phyloP scores from a whole-genome alignment of 495 filamentous ascomycete species.

The Podospora sp. region DNA sequence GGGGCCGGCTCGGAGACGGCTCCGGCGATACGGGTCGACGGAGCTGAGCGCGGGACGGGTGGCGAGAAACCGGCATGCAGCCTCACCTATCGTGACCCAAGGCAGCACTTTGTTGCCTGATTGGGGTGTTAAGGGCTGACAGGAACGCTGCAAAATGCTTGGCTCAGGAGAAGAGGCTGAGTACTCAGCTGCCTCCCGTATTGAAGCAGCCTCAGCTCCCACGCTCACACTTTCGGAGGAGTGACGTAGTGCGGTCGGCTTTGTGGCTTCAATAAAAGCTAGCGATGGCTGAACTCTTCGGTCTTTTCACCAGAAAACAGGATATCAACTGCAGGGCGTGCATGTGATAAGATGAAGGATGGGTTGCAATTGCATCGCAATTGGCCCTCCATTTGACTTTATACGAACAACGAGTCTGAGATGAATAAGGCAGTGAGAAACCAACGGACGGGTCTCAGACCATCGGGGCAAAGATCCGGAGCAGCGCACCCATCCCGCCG shows the following conservation, averaged over 20 bases:
- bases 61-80: slow-evolving; percentile 13
- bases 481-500: slow-evolving; percentile 1
- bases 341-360: not conserved
- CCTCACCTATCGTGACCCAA: slow-evolving; percentile 3
- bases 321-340: not conserved
- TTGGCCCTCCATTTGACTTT: slow-evolving; percentile 5
- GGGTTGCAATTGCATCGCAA: slow-evolving; percentile 8
- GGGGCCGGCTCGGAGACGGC: not conserved
- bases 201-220: slow-evolving; percentile 3
- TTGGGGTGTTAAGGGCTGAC: slow-evolving; percentile 14
- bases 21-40: not conserved
- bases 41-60: slow-evolving; percentile 5
- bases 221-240: slow-evolving; percentile 9
- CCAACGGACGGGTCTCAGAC: not conserved
- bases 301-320: slow-evolving; percentile 1
- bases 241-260: slow-evolving; percentile 10
- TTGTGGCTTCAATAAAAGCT: not conserved
- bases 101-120: slow-evolving; percentile 16
- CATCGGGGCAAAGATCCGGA: not conserved
- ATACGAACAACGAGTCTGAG: slow-evolving; percentile 4
- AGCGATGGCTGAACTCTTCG: not conserved
- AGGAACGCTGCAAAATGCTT: not conserved
- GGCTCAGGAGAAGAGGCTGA: slow-evolving; percentile 9
- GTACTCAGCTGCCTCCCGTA: slow-evolving; percentile 1
- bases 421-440: not conserved